phyloP scores from a whole-genome alignment of 2,329 filamentous ascomycete genomes.

The Colletotrichum orchidophilum region DNA sequence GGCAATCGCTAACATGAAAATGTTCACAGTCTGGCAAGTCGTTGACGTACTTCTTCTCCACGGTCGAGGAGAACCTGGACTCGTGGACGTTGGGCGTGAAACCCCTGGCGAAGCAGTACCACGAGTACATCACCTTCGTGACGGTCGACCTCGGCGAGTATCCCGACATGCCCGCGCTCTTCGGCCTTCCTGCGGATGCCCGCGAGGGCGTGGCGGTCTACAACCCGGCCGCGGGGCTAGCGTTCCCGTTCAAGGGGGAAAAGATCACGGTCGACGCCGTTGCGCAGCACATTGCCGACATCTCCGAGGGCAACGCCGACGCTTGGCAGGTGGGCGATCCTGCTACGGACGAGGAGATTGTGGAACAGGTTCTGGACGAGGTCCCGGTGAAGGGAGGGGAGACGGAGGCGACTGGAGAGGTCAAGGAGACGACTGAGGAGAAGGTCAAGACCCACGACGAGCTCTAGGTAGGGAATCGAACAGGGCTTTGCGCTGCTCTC shows the following conservation, averaged over 20 bases:
- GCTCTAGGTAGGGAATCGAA: not conserved
- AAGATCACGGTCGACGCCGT: constrained; percentile 46
- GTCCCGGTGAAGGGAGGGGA: not conserved
- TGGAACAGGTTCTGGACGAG: not conserved
- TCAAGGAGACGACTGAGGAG: not conserved
- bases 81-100: constrained; percentile 46
- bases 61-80: constrained; percentile 42
- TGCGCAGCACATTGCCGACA: constrained; percentile 54
- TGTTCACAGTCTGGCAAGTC: constrained; percentile 47
- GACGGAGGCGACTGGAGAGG: constrained; percentile 27
- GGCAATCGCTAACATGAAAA: not conserved
- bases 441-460: constrained; percentile 24
- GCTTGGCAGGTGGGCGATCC: constrained; percentile 46
- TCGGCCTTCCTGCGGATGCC: constrained; percentile 46
- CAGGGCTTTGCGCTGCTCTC: not conserved
- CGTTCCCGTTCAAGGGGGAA: constrained; percentile 47
- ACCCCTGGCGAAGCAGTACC: constrained; percentile 53
- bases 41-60: constrained; percentile 46
- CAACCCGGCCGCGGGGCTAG: constrained; percentile 54
- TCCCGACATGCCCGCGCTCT: constrained; percentile 49
- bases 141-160: constrained; percentile 58
- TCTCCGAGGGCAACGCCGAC: constrained; percentile 52
- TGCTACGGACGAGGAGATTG: not conserved
- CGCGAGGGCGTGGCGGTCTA: constrained; percentile 51
- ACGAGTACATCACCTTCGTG: constrained; percentile 58